These are phyloP conservation scores for Hymenoscyphus infarciens DNA, from an alignment of 2,329 filamentous ascomycete species.

Conservation along the genomic window DNA sequence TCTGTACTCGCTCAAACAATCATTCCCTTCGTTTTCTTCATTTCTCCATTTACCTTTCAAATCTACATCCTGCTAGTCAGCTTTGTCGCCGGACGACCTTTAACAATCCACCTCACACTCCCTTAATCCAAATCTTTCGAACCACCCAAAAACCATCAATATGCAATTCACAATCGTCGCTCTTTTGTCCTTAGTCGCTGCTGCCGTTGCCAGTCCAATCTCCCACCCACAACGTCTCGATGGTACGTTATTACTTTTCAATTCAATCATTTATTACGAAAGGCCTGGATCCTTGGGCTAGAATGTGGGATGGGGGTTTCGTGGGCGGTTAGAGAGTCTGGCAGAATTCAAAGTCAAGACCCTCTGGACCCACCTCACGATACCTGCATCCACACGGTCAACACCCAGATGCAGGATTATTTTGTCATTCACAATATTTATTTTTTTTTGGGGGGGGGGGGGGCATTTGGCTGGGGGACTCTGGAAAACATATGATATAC, in stretches of 20 bases:
- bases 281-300: slow-evolving; percentile 7
- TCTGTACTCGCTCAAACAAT: slow-evolving; percentile 19
- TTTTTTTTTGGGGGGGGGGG: too few species aligned
- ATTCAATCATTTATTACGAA: not conserved
- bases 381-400: slow-evolving; percentile 1
- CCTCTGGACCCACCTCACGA: slow-evolving; percentile 3
- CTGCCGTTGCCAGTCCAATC: slow-evolving; percentile 28
- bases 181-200: slow-evolving; percentile 29
- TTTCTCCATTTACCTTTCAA: slow-evolving; percentile 15
- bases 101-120: slow-evolving; percentile 12
- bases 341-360: not conserved
- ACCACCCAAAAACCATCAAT: slow-evolving; percentile 19
- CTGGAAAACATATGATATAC: not conserved
- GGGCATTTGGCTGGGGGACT: not conserved
- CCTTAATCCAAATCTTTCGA: slow-evolving; percentile 15
- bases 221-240: slow-evolving; percentile 21
- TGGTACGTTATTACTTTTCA: slow-evolving; percentile 22
- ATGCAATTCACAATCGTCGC: slow-evolving; percentile 33
- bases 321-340: slow-evolving; percentile 1
- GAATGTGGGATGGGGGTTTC: not conserved
- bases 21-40: slow-evolving; percentile 21
- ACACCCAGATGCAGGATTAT: not conserved
- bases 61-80: slow-evolving; percentile 15
- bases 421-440: not conserved
- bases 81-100: slow-evolving; percentile 34